Percentiles rank a stretch among this genome's conserved stretches.
Conservation (phyloP, 1,284 basidiomycete genomes). For the Naganishia cerealis region DNA sequence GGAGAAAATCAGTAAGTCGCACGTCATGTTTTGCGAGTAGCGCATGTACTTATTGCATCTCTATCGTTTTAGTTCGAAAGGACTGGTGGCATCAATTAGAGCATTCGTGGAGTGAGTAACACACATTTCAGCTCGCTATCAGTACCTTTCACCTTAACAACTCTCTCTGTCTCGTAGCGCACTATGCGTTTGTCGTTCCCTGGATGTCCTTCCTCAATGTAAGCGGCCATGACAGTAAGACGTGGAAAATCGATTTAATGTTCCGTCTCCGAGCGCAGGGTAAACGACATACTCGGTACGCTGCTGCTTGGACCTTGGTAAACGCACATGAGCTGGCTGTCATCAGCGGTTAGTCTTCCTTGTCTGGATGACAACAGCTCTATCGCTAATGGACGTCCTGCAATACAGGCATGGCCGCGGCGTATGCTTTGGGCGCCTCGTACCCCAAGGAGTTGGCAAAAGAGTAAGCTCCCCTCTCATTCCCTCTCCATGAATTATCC, state of each 20-base stretch:
- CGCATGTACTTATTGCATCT: background rate
- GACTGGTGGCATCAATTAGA: slow-evolving; percentile 55
- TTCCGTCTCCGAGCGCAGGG: slow-evolving; percentile 1
- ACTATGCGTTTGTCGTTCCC: slow-evolving; percentile 57
- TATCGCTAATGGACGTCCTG: background rate
- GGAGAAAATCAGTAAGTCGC: slow-evolving; percentile 55
- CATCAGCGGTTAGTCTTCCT: slow-evolving; percentile 47
- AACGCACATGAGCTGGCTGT: slow-evolving; percentile 58
- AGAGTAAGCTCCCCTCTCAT: slow-evolving; percentile 35
- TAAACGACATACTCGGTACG: slow-evolving; percentile 46
- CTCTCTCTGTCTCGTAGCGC: slow-evolving; percentile 34
- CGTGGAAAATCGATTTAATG: slow-evolving; percentile 9
- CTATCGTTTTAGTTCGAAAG: slow-evolving; percentile 42
- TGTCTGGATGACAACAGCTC: background rate
- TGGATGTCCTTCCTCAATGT: slow-evolving; percentile 57
- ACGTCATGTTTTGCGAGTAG: background rate
- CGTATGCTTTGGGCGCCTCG: slow-evolving; percentile 56
- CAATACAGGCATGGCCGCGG: slow-evolving; percentile 51
- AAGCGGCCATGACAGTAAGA: slow-evolving; percentile 35
- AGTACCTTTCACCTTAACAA: no score
- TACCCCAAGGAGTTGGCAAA: slow-evolving; percentile 52
- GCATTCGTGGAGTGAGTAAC: slow-evolving; percentile 43
- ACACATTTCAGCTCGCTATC: background rate
- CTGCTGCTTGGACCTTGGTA: slow-evolving; percentile 53
- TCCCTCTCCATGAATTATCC: background rate